Percentiles rank a stretch among this genome's conserved stretches.
These are phyloP conservation scores for Tephrocybe sp. DNA, from an alignment of 768 basidiomycete species.

Conservation along the genomic window DNA sequence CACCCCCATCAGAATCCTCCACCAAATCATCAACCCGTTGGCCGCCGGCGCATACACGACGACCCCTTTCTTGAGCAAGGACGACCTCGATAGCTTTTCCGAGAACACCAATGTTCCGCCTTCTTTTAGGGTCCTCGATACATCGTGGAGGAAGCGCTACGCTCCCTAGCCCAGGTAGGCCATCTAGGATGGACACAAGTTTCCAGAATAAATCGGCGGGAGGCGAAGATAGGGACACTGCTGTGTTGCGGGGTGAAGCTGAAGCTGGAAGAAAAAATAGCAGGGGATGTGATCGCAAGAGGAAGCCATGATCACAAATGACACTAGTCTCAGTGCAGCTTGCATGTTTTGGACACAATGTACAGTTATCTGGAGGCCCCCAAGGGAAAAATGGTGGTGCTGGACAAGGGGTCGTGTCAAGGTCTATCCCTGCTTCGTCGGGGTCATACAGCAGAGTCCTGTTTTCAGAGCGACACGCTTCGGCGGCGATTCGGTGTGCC, in stretches of 20 bases:
- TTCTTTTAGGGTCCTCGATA: conserved; percentile 75
- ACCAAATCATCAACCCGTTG: conserved; percentile 24
- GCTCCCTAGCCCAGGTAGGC: conserved; percentile 75
- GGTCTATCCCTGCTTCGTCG: conserved; percentile 16
- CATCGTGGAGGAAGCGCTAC: conserved; percentile 77
- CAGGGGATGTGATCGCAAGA: conserved; percentile 63
- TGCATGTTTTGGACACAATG: conserved; percentile 72
- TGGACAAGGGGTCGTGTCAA: conserved; percentile 46
- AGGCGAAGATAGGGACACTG: conserved; percentile 40
- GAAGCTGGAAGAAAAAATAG: conserved; percentile 50
- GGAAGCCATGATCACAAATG: conserved; percentile 66
- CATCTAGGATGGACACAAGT: conserved; percentile 54
- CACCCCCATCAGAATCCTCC: conserved; percentile 55
- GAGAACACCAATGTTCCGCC: conserved; percentile 68
- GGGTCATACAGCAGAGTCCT: conserved; percentile 44
- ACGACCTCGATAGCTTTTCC: conserved; percentile 71
- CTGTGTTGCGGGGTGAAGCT: conserved; percentile 31
- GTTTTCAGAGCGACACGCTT: conserved; percentile 59
- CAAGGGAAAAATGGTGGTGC: conserved; percentile 54
- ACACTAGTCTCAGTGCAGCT: conserved; percentile 57
- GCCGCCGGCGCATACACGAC: conserved; percentile 61
- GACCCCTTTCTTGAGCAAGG: conserved; percentile 64
- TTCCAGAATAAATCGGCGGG: conserved; percentile 45
- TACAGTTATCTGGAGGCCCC: conserved; percentile 62
- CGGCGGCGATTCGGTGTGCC: conserved; percentile 43